Evolutionary conservation across 345 rosid species (phyloP).

Genomic region (Dovyalis caffra): DNA sequence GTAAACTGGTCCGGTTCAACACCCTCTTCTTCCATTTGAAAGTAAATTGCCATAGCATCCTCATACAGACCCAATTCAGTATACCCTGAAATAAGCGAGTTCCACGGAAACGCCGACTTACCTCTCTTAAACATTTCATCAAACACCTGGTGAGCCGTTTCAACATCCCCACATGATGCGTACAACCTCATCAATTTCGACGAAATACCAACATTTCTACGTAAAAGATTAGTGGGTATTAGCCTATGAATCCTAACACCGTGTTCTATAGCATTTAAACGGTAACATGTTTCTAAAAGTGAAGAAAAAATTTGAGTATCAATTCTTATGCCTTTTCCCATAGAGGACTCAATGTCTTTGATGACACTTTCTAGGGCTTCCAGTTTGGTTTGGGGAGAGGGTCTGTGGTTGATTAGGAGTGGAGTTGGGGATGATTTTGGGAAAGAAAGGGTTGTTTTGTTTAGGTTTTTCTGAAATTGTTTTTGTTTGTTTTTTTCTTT

Average conservation of each 20-base stretch:
- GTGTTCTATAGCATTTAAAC: slow-evolving; percentile 45
- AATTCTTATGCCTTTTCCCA: slow-evolving; percentile 47
- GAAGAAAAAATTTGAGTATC: slow-evolving; percentile 64
- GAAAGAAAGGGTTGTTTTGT: slow-evolving; percentile 23
- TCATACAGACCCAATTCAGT: slow-evolving; percentile 59
- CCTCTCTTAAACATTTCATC: slow-evolving; percentile 66
- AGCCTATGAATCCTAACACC: slow-evolving; percentile 57
- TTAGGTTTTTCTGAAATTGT: slow-evolving; percentile 12
- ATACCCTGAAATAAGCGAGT: slow-evolving; percentile 81
- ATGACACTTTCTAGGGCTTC: slow-evolving; percentile 59
- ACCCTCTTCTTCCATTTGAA: slow-evolving; percentile 87
- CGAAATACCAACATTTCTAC: slow-evolving; percentile 51
- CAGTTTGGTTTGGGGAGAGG: slow-evolving; percentile 42
- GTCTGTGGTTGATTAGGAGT: slow-evolving; percentile 33
- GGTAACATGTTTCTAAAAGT: slow-evolving; percentile 68
- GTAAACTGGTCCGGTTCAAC: slow-evolving; percentile 74
- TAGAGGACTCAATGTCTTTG: slow-evolving; percentile 55
- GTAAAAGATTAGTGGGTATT: slow-evolving; percentile 50
- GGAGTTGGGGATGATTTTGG: slow-evolving; percentile 62
- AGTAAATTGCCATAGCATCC: slow-evolving; percentile 81
- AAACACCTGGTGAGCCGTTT: slow-evolving; percentile 70
- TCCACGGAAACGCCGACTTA: slow-evolving; percentile 73
- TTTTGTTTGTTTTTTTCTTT: slow-evolving; percentile 21
- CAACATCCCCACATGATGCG: slow-evolving; percentile 44
- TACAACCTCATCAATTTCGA: slow-evolving; percentile 66